Conservation (phyloP, 2,329 filamentous ascomycete genomes). For the Rugonectria rugulosa region DNA sequence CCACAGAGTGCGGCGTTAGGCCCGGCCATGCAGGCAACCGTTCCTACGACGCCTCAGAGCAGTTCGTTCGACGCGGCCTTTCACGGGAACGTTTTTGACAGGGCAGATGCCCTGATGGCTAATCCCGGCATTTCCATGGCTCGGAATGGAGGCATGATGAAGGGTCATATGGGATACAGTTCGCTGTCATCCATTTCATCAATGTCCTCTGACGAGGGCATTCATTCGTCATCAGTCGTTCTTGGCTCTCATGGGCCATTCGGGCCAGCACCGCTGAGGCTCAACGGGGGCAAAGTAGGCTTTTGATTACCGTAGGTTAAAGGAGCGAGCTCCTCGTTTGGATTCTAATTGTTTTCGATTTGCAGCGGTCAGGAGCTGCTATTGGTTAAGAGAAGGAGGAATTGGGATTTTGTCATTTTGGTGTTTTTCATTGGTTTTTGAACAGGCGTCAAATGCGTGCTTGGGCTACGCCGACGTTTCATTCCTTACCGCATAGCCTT, state of each 20-base stretch:
- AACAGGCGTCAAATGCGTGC: constrained; percentile 27
- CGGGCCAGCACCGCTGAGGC: constrained; percentile 43
- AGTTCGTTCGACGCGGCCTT: constrained; percentile 64
- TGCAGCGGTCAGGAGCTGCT: constrained; percentile 11
- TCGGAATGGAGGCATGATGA: constrained; percentile 56
- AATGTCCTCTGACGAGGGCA: constrained; percentile 50
- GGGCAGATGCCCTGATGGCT: constrained; percentile 64
- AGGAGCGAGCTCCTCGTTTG: constrained; percentile 19
- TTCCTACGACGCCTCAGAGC: constrained; percentile 74
- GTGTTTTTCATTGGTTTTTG: constrained; percentile 21
- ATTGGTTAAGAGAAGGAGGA: constrained; percentile 4
- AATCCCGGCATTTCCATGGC: constrained; percentile 66
- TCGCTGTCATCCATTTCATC: constrained; percentile 52
- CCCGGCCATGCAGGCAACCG: constrained; percentile 87
- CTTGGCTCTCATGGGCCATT: constrained; percentile 44
- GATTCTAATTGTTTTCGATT: constrained; percentile 20
- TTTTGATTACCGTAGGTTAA: constrained; percentile 43
- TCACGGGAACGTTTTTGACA: constrained; percentile 66
- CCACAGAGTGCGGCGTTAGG: constrained; percentile 89
- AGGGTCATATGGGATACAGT: constrained; percentile 49
- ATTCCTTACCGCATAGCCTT: constrained; percentile 39
- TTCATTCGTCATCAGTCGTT: constrained; percentile 40
- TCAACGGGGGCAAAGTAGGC: constrained; percentile 49
- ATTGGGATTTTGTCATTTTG: constrained; percentile 18
- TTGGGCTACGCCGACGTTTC: constrained; percentile 23